These are phyloP conservation scores for Collybiopsis confluens DNA, from an alignment of 768 basidiomycete species.

Conservation along the genomic window DNA sequence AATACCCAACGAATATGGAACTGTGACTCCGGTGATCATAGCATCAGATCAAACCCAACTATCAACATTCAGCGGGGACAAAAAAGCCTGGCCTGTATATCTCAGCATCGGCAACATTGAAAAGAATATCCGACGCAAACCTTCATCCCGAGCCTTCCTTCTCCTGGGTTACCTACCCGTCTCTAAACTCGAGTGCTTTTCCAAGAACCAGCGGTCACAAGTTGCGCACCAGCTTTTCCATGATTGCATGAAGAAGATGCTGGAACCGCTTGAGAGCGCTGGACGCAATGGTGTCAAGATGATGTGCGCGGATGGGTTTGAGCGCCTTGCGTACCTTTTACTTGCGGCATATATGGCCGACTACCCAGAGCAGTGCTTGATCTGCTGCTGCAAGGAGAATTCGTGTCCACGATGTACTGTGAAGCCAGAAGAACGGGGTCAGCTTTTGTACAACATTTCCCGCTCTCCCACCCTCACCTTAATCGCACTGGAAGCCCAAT, in stretches of 20 bases:
- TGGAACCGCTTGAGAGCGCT: conserved; percentile 23
- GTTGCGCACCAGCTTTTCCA: conserved; percentile 29
- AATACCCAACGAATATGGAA: conserved; percentile 10
- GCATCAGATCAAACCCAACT: conserved; percentile 32
- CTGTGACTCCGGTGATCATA: conserved; percentile 27
- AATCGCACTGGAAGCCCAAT: neutral
- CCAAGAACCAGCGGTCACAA: conserved; percentile 11
- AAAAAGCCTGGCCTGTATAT: conserved; percentile 32
- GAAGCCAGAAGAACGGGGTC: conserved; percentile 16
- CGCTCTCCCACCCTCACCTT: conserved; percentile 11
- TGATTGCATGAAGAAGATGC: conserved; percentile 21
- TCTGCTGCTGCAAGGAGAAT: conserved; percentile 18
- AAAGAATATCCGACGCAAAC: conserved; percentile 20
- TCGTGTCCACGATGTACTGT: conserved; percentile 25
- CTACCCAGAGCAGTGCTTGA: conserved; percentile 33
- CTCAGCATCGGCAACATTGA: conserved; percentile 27
- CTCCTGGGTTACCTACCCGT: conserved; percentile 32
- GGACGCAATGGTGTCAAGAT: conserved; percentile 25
- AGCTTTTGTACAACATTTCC: conserved; percentile 1
- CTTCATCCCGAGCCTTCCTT: conserved; percentile 20
- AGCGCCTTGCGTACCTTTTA: conserved; percentile 24
- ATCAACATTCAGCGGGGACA: conserved; percentile 24
- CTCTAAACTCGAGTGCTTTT: conserved; percentile 23
- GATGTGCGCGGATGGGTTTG: conserved; percentile 25
- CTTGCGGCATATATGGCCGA: conserved; percentile 32